Evolutionary conservation across 2,329 filamentous ascomycete species (phyloP), one percentile per base, ranked within the genome.

Genomic region (Rutstroemia sp.): DNA sequence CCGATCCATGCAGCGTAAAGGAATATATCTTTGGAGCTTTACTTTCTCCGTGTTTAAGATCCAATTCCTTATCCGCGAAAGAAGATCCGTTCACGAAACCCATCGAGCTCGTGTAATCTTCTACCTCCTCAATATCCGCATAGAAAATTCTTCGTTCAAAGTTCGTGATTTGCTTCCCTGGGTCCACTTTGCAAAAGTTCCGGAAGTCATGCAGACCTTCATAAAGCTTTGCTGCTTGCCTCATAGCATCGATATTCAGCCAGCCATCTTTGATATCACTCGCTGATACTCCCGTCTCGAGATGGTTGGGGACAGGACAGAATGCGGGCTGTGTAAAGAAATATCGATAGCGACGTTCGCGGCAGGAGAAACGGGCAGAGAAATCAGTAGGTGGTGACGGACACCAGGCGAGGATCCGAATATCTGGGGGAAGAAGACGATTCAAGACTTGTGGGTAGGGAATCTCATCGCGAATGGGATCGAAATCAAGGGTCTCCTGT

Each of bases 271-370:
- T 81, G 41, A 61, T 59, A 58, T 54, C 60, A 46, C 63, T 70
- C 65, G 52, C 67, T 61, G 63, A 62, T 60, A 57, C 25, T 55
- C 59, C 38, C 10, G 49, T 73, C 5, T 80, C 81, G 39, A 79
- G 60, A 19, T 77, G 68, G 1, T 77, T 74, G 0, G 86, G 83
- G 4, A 81, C 77, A 0, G 90, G 90, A 2, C 83, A 75, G 68
- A 90, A 96, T 1, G 88, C 89, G 0, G 94, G 94, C 69, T 96
- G 90, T 0, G 94, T 97, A 75, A 99, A 99, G 77, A 96, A 97
- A 73, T 99, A 99, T 57, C 90, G 85, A 75, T 99, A 99, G 63
- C 88, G 86, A 21, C 94, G 81, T 73, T 96, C 91, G 60, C 87
- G 83, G 73, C 94, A 99, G 54, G 88, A 91, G 78, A 96, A 96